These are phyloP conservation scores for Cercospora janseana DNA, from an alignment of 2,329 filamentous ascomycete genomes.

Conservation along the genomic window DNA sequence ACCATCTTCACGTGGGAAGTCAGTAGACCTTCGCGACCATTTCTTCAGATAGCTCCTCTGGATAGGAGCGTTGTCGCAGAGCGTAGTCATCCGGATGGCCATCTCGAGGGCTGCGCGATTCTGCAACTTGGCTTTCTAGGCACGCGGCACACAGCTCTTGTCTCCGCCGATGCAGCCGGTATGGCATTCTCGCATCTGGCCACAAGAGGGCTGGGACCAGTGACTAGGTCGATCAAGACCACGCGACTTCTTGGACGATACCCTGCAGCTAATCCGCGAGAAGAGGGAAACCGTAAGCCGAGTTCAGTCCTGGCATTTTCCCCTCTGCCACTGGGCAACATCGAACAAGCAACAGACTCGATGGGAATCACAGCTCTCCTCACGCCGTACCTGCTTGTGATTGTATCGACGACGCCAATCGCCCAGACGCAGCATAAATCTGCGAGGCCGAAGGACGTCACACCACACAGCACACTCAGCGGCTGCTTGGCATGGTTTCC, in stretches of 20 bases:
- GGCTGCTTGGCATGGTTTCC: slow-evolving; percentile 97
- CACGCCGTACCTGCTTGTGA: slow-evolving; percentile 90
- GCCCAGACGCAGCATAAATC: slow-evolving; percentile 97
- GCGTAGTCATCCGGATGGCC: slow-evolving; percentile 72
- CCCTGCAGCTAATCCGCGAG: slow-evolving; percentile 63
- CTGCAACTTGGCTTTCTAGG: slow-evolving; percentile 94
- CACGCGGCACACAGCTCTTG: slow-evolving; percentile 86
- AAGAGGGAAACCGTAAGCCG: slow-evolving; percentile 73
- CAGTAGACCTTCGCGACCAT: slow-evolving; percentile 74
- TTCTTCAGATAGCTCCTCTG: slow-evolving; percentile 79
- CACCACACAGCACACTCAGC: slow-evolving; percentile 85
- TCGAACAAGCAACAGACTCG: slow-evolving; percentile 80
- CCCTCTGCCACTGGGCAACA: slow-evolving; percentile 87
- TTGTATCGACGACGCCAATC: slow-evolving; percentile 93
- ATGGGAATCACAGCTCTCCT: slow-evolving; percentile 92
- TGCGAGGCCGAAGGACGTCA: slow-evolving; percentile 83
- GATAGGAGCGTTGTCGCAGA: slow-evolving; percentile 61
- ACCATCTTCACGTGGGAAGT: slow-evolving; percentile 98
- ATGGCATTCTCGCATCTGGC: slow-evolving; percentile 99
- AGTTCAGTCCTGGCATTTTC: slow-evolving; percentile 94
- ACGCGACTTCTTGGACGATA: slow-evolving; percentile 89
- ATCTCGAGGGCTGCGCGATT: slow-evolving; percentile 72
- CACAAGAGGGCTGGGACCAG: slow-evolving; percentile 80
- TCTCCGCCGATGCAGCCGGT: slow-evolving; percentile 89
- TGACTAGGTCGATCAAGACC: slow-evolving; percentile 83